phyloP scores from a whole-genome alignment of 2,329 filamentous ascomycete genomes.

The Hypoxylon sp. region DNA sequence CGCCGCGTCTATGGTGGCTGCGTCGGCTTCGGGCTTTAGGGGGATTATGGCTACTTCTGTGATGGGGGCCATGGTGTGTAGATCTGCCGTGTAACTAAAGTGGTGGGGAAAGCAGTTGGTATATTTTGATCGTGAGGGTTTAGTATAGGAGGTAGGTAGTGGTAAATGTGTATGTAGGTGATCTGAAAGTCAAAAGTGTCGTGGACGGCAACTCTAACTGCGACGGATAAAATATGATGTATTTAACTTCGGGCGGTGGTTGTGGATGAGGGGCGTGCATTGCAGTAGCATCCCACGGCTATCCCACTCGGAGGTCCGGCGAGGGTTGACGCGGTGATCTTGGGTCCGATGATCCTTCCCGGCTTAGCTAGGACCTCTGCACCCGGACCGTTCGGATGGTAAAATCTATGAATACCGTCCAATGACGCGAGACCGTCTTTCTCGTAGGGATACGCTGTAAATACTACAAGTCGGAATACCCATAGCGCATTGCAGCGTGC shows the following conservation, averaged over 20 bases:
- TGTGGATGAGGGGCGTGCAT: not conserved
- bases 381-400: no score
- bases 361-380: not conserved
- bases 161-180: not conserved
- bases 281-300: no score
- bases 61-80: conserved; percentile 43
- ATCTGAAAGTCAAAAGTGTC: not conserved
- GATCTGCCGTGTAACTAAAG: not conserved
- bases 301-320: not conserved
- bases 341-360: not conserved
- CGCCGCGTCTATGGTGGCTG: conserved; percentile 14
- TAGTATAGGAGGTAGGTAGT: no score
- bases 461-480: no score
- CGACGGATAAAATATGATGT: no score
- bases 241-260: not conserved
- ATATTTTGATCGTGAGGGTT: no score
- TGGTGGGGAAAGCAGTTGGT: not conserved
- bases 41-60: conserved; percentile 44
- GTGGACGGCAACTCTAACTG: not conserved
- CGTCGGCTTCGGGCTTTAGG: conserved; percentile 28
- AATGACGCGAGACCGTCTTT: no score
- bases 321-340: not conserved
- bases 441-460: no score
- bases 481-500: no score
- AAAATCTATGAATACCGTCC: no score